Conservation (phyloP, 2,329 filamentous ascomycete species). For the Metarhizium guizhouense region DNA sequence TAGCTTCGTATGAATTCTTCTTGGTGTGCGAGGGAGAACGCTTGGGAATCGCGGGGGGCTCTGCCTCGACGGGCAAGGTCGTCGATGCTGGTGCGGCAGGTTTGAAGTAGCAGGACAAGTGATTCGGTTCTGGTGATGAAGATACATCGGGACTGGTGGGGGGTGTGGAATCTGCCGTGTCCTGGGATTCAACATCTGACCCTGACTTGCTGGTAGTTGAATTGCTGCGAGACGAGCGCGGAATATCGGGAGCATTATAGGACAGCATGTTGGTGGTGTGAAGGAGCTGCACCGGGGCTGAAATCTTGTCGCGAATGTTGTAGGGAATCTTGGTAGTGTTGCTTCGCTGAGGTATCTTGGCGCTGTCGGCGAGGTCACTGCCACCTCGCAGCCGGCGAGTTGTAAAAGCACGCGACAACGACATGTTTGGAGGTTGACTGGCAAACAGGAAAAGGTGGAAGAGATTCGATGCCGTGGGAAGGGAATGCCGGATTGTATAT, state of each 20-base stretch:
- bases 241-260: conserved; percentile 85
- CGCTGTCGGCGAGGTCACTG: conserved; percentile 34
- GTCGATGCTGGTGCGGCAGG: conserved; percentile 36
- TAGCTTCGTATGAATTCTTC: conserved; percentile 63
- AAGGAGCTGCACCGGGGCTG: conserved; percentile 73
- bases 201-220: conserved; percentile 49
- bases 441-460: not conserved
- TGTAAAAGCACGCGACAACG: conserved; percentile 63
- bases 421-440: conserved; percentile 25
- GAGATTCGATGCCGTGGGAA: conserved; percentile 2
- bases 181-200: conserved; percentile 63
- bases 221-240: conserved; percentile 40
- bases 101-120: conserved; percentile 58
- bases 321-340: conserved; percentile 38
- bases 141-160: conserved; percentile 62
- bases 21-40: conserved; percentile 85
- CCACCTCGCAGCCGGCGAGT: conserved; percentile 54
- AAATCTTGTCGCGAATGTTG: conserved; percentile 64
- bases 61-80: conserved; percentile 21
- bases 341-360: conserved; percentile 36
- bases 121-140: conserved; percentile 53
- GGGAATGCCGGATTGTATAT: not conserved
- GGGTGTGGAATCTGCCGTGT: conserved; percentile 46
- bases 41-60: conserved; percentile 54
- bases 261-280: conserved; percentile 95